Percentiles rank a stretch among this genome's conserved stretches.
Evolutionary conservation across 1,284 basidiomycete species (phyloP).

Genomic region (Testicularia cyperi): DNA sequence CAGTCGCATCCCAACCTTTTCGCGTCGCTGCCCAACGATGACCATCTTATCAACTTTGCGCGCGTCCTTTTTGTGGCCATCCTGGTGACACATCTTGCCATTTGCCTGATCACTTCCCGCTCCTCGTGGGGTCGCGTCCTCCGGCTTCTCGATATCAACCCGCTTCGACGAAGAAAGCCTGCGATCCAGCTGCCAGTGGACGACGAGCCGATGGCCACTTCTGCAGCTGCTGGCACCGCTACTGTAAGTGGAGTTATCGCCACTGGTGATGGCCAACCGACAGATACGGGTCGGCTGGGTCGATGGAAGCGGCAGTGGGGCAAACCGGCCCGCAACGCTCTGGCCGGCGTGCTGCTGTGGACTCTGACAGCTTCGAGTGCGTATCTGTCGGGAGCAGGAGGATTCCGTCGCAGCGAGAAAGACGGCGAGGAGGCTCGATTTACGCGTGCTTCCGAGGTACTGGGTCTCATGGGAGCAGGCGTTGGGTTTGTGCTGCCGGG

Average conservation of each 20-base stretch:
- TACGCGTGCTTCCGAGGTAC: slow-evolving; percentile 42
- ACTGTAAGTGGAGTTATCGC: background rate
- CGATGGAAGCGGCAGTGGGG: slow-evolving; percentile 41
- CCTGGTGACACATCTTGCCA: slow-evolving; percentile 48
- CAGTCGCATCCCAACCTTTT: slow-evolving; percentile 52
- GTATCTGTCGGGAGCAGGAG: slow-evolving; percentile 52
- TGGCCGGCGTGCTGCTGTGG: slow-evolving; percentile 52
- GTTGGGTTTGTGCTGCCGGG: slow-evolving; percentile 56
- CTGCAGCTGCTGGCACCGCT: too few relatives aligned
- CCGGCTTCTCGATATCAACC: slow-evolving; percentile 43
- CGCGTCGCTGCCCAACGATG: slow-evolving; percentile 44
- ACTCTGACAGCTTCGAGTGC: slow-evolving; percentile 42
- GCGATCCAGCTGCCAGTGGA: slow-evolving; percentile 13
- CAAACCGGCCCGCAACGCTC: slow-evolving; percentile 41
- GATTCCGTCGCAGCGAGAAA: slow-evolving; percentile 43
- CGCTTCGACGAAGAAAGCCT: slow-evolving; percentile 24
- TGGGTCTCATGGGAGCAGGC: slow-evolving; percentile 51
- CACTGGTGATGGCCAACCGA: background rate
- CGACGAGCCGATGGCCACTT: too few relatives aligned
- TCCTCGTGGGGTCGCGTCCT: slow-evolving; percentile 53
- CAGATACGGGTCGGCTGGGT: slow-evolving; percentile 1
- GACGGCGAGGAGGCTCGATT: slow-evolving; percentile 54
- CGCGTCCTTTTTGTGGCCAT: slow-evolving; percentile 45
- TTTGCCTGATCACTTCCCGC: slow-evolving; percentile 52
- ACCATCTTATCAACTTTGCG: slow-evolving; percentile 46